Evolutionary conservation across 2,329 filamentous ascomycete genomes (phyloP).

Genomic region (Claviceps cyperi): DNA sequence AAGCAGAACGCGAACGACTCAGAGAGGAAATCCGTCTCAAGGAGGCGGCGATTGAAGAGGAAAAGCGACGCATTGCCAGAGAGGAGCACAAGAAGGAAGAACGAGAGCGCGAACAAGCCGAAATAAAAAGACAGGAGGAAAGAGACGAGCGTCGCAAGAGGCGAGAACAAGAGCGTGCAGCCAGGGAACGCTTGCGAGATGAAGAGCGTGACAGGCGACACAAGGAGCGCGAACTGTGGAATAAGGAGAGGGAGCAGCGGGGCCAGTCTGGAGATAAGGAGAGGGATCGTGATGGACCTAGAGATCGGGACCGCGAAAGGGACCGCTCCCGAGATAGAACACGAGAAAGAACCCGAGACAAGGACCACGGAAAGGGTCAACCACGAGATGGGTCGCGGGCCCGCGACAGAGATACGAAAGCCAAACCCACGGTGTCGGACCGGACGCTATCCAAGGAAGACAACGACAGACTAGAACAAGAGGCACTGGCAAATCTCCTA

Average conservation of each 20-base stretch:
- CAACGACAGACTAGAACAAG: slow-evolving; percentile 40
- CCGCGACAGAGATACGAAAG: slow-evolving; percentile 19
- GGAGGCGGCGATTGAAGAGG: slow-evolving; percentile 46
- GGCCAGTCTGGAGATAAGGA: not conserved
- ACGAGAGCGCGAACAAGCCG: slow-evolving; percentile 33
- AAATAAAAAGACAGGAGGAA: slow-evolving; percentile 34
- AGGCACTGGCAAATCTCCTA: slow-evolving; percentile 42
- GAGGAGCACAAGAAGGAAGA: slow-evolving; percentile 40
- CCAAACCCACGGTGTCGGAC: slow-evolving; percentile 26
- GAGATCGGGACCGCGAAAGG: slow-evolving; percentile 8
- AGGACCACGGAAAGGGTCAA: slow-evolving; percentile 16
- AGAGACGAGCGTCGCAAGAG: slow-evolving; percentile 34
- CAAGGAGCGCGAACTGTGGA: slow-evolving; percentile 24
- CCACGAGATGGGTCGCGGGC: slow-evolving; percentile 17
- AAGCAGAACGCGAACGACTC: slow-evolving; percentile 45
- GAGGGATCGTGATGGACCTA: slow-evolving; percentile 8
- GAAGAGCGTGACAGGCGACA: slow-evolving; percentile 25
- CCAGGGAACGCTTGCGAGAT: slow-evolving; percentile 34
- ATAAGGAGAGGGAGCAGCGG: slow-evolving; percentile 19
- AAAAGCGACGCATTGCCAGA: slow-evolving; percentile 42
- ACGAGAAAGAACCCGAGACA: slow-evolving; percentile 13
- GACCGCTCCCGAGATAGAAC: slow-evolving; percentile 15
- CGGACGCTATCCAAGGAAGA: slow-evolving; percentile 43
- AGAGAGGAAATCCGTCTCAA: slow-evolving; percentile 45
- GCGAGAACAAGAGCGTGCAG: slow-evolving; percentile 40